These are phyloP conservation scores for Kazachstania africana DNA, from an alignment of 805 yeast genomes.

Conservation along the genomic window DNA sequence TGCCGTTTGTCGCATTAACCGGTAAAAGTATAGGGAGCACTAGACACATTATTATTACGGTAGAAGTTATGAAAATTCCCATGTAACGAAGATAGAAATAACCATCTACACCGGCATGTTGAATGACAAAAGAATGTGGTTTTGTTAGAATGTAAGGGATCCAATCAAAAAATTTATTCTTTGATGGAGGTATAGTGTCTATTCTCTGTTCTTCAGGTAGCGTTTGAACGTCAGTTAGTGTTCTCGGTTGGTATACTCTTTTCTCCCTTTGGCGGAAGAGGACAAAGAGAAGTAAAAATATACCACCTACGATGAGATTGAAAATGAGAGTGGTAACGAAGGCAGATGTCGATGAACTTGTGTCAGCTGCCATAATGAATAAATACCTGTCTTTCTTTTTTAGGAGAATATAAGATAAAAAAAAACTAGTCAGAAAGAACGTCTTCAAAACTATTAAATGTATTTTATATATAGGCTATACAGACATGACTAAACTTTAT, in stretches of 20 bases:
- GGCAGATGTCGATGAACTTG: slow-evolving; percentile 55
- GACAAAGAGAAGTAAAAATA: slow-evolving; percentile 51
- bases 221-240: slow-evolving; percentile 30
- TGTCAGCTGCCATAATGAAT: slow-evolving; percentile 23
- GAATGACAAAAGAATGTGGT: slow-evolving; percentile 53
- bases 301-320: slow-evolving; percentile 46
- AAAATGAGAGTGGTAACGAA: slow-evolving; percentile 64
- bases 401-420: slow-evolving; percentile 25
- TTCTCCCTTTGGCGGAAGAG: slow-evolving; percentile 50
- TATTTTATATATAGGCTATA: too few species aligned
- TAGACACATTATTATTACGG: slow-evolving; percentile 41
- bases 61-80: slow-evolving; percentile 40
- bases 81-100: slow-evolving; percentile 61
- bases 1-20: slow-evolving; percentile 62
- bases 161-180: slow-evolving; percentile 51
- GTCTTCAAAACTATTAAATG: slow-evolving; percentile 69
- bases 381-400: slow-evolving; percentile 32
- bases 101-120: slow-evolving; percentile 66
- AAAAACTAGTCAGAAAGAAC: slow-evolving; percentile 74
- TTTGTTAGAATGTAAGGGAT: slow-evolving; percentile 35
- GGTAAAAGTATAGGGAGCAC: slow-evolving; percentile 64
- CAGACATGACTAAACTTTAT: too few species aligned
- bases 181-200: slow-evolving; percentile 39
- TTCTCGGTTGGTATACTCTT: slow-evolving; percentile 74
- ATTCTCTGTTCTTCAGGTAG: slow-evolving; percentile 41